Base-by-base conservation (phyloP, 164 flowering plant genomes). In the Piper longum region DNA sequence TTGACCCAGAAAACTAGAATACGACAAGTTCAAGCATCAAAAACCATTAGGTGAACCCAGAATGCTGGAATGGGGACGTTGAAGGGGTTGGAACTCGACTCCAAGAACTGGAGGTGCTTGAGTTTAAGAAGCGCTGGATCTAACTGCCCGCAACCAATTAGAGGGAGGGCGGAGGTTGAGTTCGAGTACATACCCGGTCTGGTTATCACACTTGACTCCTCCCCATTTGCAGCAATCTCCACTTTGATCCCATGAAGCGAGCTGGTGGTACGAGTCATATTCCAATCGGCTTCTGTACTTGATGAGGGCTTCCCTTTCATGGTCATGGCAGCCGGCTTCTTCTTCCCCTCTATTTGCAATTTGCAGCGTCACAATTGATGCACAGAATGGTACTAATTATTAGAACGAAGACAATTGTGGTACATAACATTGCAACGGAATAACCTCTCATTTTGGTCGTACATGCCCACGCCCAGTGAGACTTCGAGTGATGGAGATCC, bases 41-140 rank as follows among this genome's bases (percentile, higher is more conserved):
- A 65, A 39, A 45, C 56, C 44, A 2, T 19, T 43, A 13, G 66
- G 39, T 7, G 63, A 62, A 43, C 69, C 69, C 8, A 70, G 7
- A 63, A 61, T 64, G 14, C 19, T 40, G 72, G 72, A 16, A 69
- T 65, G 0, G 41, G 11, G 7, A 17, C 69, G 1, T 26, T 13
- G 48, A 64, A 69, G 56, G 16, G 7, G 41, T 69, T 69, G 5
- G 12, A 0, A n/a, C 72, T 69, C 36, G 64, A 39, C 44, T 69
- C 65, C 65, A 69, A 60, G 57, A 52, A 14, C 9, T 48, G 56
- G 16, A 69, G 56, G 16, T 70, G 19, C 42, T 62, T 63, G 40
- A 70, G 36, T 9, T 70, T 66, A 4, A 66, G 39, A 19, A 70
- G 43, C 45, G 69, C 54, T 18, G 60, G 62, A 57, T 62, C 64